phyloP scores from a whole-genome alignment of 345 rosid genomes.

The Mercurialis annua region DNA sequence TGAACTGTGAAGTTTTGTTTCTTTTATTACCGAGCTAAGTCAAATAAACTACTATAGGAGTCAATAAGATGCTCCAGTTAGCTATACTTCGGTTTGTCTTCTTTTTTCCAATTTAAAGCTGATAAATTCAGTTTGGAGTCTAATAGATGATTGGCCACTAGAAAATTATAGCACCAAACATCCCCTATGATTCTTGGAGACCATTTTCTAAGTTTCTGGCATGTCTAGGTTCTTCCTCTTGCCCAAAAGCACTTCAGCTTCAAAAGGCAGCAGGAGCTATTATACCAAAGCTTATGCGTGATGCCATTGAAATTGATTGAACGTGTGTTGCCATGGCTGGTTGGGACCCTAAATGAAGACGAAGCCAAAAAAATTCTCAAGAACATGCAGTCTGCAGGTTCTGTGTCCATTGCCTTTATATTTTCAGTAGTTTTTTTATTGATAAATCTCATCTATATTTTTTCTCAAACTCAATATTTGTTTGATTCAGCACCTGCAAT shows the following conservation, averaged over 20 bases:
- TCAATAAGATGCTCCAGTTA: neutral
- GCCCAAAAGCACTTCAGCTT: slow-evolving; percentile 68
- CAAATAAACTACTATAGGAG: slow-evolving; percentile 5
- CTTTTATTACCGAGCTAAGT: neutral
- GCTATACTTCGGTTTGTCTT: neutral
- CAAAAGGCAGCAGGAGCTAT: slow-evolving; percentile 69
- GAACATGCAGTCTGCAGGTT: slow-evolving; percentile 83
- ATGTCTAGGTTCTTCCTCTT: slow-evolving; percentile 77
- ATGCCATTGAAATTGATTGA: slow-evolving; percentile 92
- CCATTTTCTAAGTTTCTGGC: slow-evolving; percentile 24
- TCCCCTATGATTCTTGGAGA: slow-evolving; percentile 15
- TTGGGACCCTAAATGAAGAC: slow-evolving; percentile 59
- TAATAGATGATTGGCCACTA: slow-evolving; percentile 1
- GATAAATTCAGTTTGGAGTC: neutral
- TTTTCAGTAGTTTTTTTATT: neutral
- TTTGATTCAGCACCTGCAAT: slow-evolving; percentile 57
- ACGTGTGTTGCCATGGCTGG: slow-evolving; percentile 83
- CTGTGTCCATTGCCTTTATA: slow-evolving; percentile 13
- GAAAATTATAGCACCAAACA: slow-evolving; percentile 4
- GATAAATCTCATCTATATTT: slow-evolving; percentile 1
- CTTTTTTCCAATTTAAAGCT: slow-evolving; percentile 7
- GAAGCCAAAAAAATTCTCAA: slow-evolving; percentile 69
- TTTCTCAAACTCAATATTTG: slow-evolving; percentile 11
- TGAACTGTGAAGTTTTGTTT: slow-evolving; percentile 10
- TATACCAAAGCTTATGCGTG: slow-evolving; percentile 78